Percentiles rank a stretch among this genome's conserved stretches.
These are phyloP conservation scores for Ilex aquifolium DNA, from an alignment of 257 asterid species.

Conservation along the genomic window DNA sequence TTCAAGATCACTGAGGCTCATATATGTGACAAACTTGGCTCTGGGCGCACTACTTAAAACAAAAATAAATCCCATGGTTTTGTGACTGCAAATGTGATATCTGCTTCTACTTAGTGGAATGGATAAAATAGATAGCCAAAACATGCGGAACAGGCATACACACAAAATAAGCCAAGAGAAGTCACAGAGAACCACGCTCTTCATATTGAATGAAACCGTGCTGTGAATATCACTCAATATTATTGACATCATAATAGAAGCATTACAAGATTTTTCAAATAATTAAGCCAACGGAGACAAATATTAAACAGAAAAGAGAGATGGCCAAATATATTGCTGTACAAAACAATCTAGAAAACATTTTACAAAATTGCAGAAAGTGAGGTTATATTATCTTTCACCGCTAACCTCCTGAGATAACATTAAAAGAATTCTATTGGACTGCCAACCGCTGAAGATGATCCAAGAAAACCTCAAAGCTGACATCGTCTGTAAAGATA, in stretches of 20 bases:
- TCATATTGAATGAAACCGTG: no score
- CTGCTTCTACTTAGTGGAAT: no score
- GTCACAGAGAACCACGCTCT: no score
- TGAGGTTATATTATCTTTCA: slow-evolving; percentile 23
- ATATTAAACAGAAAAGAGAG: slow-evolving; percentile 1
- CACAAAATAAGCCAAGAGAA: no score
- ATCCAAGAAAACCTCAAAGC: slow-evolving; percentile 93
- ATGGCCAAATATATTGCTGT: slow-evolving; percentile 27
- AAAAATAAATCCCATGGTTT: no score
- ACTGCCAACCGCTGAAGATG: slow-evolving; percentile 96
- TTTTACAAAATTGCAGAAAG: slow-evolving; percentile 32
- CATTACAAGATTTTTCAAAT: slow-evolving; percentile 14
- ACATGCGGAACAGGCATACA: no score
- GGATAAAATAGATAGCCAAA: no score
- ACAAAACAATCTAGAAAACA: slow-evolving; percentile 31
- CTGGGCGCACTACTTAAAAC: no score
- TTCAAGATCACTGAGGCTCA: no score
- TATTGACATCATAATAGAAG: slow-evolving; percentile 10
- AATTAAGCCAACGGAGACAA: slow-evolving; percentile 1
- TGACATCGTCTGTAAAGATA: slow-evolving; percentile 93
- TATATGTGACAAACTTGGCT: no score
- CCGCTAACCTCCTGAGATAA: slow-evolving; percentile 37
- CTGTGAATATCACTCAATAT: neutral
- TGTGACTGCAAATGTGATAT: no score
- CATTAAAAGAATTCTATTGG: slow-evolving; percentile 42